Base-by-base conservation (phyloP, 2,329 filamentous ascomycete genomes). In the Ceratocystiopsis brevicomis region DNA sequence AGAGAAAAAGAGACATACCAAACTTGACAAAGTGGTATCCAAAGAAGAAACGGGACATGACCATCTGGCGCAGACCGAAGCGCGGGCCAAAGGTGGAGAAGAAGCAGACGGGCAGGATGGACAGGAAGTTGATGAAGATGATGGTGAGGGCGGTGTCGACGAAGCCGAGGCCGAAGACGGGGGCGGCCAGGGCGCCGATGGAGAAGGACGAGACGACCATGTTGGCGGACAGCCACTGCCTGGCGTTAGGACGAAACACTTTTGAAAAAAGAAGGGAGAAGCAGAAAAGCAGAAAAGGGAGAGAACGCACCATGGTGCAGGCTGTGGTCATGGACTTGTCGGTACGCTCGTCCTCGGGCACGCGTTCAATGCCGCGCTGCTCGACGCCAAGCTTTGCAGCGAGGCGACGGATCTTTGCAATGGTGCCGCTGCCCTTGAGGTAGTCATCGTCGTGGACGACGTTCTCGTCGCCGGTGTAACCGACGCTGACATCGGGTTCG, bases 141-240 rank as follows among this genome's bases (percentile, higher is more conserved):
- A 81, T 77, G 32, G 76, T 71, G 39, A 88, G 61, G 33, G 81
- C 73, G 9, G 77, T 74, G 53, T 88, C 83, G 40, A 78, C 64
- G 50, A 83, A 86, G 11, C 81, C 80, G 10, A 88, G 67, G 10
- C 60, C 59, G 59, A 84, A 87, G 19, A 82, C 59, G 10, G 75
- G 69, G n/a, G 75, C 67, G 1, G 72, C 77, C 6, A 81, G 69
- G 16, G 81, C 72, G 39, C 81, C 83, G 44, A 86, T 78, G 40
- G 82, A 80, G 53, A 86, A 84, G 14, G 78, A 77, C 19, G 75
- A 78, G 40, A 84, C 76, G 43, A 81, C 78, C 76, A 86, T 76
- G 60, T 86, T 86, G 53, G 79, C 78, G 1, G 79, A 78, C 38
- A 83, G 64, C 81, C 81, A 86, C 76, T 81, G 40, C 13, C 15